Evolutionary conservation across 257 asterid species (phyloP).

Genomic region (Salvia splendens): DNA sequence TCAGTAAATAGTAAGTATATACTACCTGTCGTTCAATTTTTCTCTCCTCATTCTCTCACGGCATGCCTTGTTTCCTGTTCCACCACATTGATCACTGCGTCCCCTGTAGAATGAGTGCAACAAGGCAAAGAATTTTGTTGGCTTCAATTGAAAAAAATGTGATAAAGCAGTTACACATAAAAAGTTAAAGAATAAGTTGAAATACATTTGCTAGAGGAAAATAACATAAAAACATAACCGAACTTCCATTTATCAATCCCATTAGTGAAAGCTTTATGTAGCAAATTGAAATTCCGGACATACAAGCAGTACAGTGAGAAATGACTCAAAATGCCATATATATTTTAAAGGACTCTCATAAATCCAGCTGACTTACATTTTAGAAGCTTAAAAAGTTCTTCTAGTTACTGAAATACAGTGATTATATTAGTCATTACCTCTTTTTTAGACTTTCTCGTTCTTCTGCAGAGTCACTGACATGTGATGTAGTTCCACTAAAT

Average conservation of each 20-base stretch:
- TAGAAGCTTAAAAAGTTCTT: not conserved
- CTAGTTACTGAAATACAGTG: conserved; percentile 2
- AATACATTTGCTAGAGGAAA: not conserved
- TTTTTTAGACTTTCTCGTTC: conserved; percentile 62
- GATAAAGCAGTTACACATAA: not conserved
- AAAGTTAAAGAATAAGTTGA: not conserved
- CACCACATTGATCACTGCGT: conserved; percentile 58
- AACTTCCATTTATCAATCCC: not conserved
- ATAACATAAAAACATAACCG: not conserved
- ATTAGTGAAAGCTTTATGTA: conserved; percentile 5
- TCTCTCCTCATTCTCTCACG: conserved; percentile 91
- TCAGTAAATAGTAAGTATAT: conserved; percentile 8
- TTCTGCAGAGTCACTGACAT: conserved; percentile 52
- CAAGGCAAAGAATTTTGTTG: conserved; percentile 1
- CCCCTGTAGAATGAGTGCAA: conserved; percentile 48
- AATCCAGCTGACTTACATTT: not conserved
- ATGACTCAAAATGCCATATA: not conserved
- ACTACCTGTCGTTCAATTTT: conserved; percentile 74
- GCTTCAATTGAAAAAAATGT: not conserved
- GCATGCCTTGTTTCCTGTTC: conserved; percentile 72
- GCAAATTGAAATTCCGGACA: not conserved
- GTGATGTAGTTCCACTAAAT: conserved; percentile 49
- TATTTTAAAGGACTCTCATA: not conserved
- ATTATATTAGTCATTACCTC: conserved; percentile 50
- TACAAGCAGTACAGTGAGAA: not conserved